Evolutionary conservation across 768 basidiomycete species (phyloP).

Genomic region (Amanita jacksonii): DNA sequence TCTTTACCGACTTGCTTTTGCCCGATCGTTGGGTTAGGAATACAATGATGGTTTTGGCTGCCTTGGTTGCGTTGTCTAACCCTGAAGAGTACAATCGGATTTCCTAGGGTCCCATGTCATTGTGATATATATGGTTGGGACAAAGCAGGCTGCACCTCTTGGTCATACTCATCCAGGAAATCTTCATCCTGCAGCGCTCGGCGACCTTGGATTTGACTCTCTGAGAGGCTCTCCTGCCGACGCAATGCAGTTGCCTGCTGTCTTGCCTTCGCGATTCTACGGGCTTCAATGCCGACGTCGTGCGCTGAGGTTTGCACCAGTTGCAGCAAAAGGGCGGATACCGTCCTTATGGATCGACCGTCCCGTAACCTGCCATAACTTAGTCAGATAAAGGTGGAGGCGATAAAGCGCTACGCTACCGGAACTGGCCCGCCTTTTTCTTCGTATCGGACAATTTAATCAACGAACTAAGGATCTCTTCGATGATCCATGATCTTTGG

Average conservation of each 20-base stretch:
- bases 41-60: conserved; percentile 74
- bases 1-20: conserved; percentile 81
- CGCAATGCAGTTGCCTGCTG: conserved; percentile 52
- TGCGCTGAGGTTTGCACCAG: conserved; percentile 94
- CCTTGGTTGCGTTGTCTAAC: conserved; percentile 74
- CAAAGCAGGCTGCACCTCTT: too few relatives aligned
- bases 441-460: conserved; percentile 87
- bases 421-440: conserved; percentile 83
- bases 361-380: conserved; percentile 61
- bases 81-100: conserved; percentile 61
- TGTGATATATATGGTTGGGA: too few relatives aligned
- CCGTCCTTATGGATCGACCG: conserved; percentile 85
- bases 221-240: conserved; percentile 52
- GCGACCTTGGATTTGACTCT: conserved; percentile 24
- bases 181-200: conserved; percentile 26
- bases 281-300: conserved; percentile 68
- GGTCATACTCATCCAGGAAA: conserved; percentile 60
- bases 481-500: conserved; percentile 95
- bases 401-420: conserved; percentile 37
- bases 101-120: too few relatives aligned
- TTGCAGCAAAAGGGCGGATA: conserved; percentile 87
- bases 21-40: conserved; percentile 77
- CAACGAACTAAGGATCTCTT: conserved; percentile 86
- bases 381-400: conserved; percentile 1
- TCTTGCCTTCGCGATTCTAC: conserved; percentile 49